Base-by-base conservation (phyloP, 257 asterid species). In the Scutellaria barbata region DNA sequence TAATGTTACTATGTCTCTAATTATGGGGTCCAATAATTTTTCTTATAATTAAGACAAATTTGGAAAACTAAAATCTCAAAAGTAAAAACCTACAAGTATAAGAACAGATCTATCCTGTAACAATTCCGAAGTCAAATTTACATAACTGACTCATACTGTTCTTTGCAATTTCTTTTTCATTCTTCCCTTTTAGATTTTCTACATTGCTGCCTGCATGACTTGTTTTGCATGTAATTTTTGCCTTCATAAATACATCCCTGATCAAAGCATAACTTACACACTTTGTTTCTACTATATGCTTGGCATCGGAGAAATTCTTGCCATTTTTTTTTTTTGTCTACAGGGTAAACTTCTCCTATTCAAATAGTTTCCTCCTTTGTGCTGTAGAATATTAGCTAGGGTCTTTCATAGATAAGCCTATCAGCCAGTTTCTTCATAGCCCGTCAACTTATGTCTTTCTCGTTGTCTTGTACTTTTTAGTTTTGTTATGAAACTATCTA, bases 181-280 rank as follows among this genome's bases (percentile, higher is more conserved):
- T 46, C 12, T 35, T 52, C 72, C 3, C 50, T 39, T 74, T 39
- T 40, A 18, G 57, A 30, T 18, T 17, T 35, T 39, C 45, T 6
- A 14, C 57, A 52, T 11, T 65, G 42, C 33, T 67, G 7, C 59
- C 18, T 59, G 16, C 43, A 52, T 51, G 30, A 8, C 62, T 37
- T 76, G 43, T 14, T 13, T 41, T 57, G 51, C 56, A 20, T 50
- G 47, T 4, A 3, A 73, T 33, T 54, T 74, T 35, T 20, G 45
- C 42, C 13, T 45, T 51, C 76, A 17, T 47, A 52, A 18, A 48
- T 17, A 48, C n/a, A 8, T 13, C 25, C 56, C 46, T 25, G 45
- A 25, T 16, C 10, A 1, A 65, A 47, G 45, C 58, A 46, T 22
- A 46, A 46, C 16, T 16, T 6, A 2, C 14, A 13, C 61, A 10